A percentile compares a stretch with the other conserved stretches of the same genome.
These are phyloP conservation scores for Phialophora tarda DNA, from an alignment of 2,329 filamentous ascomycete species.

Conservation along the genomic window DNA sequence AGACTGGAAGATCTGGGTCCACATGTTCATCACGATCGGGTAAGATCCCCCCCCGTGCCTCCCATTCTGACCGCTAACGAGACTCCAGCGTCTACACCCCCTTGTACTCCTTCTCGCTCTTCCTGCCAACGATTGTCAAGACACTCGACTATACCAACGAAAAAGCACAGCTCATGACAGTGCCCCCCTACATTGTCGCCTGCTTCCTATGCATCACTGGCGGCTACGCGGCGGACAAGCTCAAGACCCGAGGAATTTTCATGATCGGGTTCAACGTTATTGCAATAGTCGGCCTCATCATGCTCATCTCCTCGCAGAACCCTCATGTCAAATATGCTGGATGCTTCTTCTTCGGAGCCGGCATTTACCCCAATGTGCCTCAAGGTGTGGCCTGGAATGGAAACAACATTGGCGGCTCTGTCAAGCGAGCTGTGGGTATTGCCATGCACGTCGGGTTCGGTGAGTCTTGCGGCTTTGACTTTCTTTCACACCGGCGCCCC, in stretches of 20 bases:
- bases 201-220: constrained; percentile 60
- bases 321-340: constrained; percentile 79
- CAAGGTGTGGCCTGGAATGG: constrained; percentile 87
- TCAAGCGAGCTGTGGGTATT: constrained; percentile 87
- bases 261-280: constrained; percentile 74
- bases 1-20: constrained; percentile 58
- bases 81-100: constrained; percentile 57
- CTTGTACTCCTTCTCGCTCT: constrained; percentile 65
- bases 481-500: not conserved
- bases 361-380: constrained; percentile 85
- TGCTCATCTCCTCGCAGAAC: constrained; percentile 68
- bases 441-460: constrained; percentile 93
- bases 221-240: constrained; percentile 66
- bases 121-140: constrained; percentile 64
- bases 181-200: constrained; percentile 68
- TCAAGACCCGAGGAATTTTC: constrained; percentile 65
- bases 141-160: constrained; percentile 62
- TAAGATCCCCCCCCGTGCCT: constrained; percentile 10
- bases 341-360: constrained; percentile 80
- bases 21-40: constrained; percentile 38
- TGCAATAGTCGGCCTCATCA: constrained; percentile 76
- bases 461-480: constrained; percentile 55
- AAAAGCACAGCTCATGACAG: constrained; percentile 68
- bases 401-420: constrained; percentile 86
- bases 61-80: constrained; percentile 10